phyloP scores from a whole-genome alignment of 352 stramenopile species.

The Globisporangium acanthophoron region DNA sequence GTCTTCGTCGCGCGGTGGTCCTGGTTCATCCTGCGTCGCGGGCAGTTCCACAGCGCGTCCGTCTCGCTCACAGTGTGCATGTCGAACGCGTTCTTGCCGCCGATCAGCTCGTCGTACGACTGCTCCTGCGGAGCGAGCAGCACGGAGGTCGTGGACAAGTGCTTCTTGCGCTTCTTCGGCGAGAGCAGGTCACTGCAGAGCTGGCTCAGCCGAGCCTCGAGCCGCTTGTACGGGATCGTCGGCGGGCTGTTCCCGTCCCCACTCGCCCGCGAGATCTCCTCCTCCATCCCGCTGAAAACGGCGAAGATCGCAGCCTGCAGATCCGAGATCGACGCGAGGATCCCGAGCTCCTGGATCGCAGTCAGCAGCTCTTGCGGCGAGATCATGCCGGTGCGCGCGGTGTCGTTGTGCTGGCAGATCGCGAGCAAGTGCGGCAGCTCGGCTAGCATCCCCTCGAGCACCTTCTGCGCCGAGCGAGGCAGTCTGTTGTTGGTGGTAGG shows the following conservation, averaged over 20 bases:
- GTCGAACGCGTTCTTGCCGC: slow-evolving; percentile 20
- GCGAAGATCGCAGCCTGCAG: slow-evolving; percentile 48
- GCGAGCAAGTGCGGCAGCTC: slow-evolving; percentile 33
- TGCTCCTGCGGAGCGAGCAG: slow-evolving; percentile 54
- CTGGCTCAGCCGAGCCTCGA: slow-evolving; percentile 37
- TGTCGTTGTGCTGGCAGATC: slow-evolving; percentile 46
- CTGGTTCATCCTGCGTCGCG: slow-evolving; percentile 52
- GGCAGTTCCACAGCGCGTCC: slow-evolving; percentile 60
- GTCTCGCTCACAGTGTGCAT: slow-evolving; percentile 37
- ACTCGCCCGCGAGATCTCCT: neutral
- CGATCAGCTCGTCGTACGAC: slow-evolving; percentile 15
- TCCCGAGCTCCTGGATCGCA: slow-evolving; percentile 51
- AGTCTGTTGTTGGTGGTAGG: neutral
- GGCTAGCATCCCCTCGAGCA: slow-evolving; percentile 59
- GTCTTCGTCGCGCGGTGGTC: slow-evolving; percentile 53
- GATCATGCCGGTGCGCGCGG: slow-evolving; percentile 32
- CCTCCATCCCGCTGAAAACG: slow-evolving; percentile 21
- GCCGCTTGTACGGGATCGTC: slow-evolving; percentile 34
- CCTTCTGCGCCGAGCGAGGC: slow-evolving; percentile 60
- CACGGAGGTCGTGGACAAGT: slow-evolving; percentile 65
- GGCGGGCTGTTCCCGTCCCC: slow-evolving; percentile 1
- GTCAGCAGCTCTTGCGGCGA: slow-evolving; percentile 40
- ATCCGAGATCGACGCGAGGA: slow-evolving; percentile 51
- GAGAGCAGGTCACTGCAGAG: slow-evolving; percentile 66
- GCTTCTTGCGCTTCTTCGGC: slow-evolving; percentile 57